Evolutionary conservation across 2,329 filamentous ascomycete genomes (phyloP), one percentile per base, ranked within the genome.

Genomic region (Colletotrichum tamarilloi): DNA sequence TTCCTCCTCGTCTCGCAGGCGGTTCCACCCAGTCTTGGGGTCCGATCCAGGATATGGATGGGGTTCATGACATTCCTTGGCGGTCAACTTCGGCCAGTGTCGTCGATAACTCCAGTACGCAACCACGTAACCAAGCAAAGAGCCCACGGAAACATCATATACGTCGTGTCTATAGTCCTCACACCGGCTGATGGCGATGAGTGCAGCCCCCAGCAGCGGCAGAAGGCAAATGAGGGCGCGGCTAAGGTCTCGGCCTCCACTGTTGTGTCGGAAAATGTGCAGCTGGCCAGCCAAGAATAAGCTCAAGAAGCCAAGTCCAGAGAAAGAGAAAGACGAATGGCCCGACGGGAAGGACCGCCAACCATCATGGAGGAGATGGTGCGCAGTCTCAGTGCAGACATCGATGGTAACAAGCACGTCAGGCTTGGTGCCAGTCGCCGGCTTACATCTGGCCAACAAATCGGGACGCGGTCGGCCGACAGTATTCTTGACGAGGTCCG

Each of bases 401-500:
- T 90, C 87, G 62, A 92, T 89, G 19, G 88, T 90, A 49, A 93
- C 91, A 2, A 93, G 86, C 4, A 82, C 81, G 76, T 88, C 79
- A 6, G 79, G 80, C 53, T 87, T 84, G 2, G 89, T 89, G 42
- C 82, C 85, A 0, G 79, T 38, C 0, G 78, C 84, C 1, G 97
- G 95, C 76, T 93, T 92, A 84, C 97, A 99, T 49, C 97, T 92
- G n/a, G 93, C 91, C 30, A 91, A 80, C 4, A 91, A 80, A 76
- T 91, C 89, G 0, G 89, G 89, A 6, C 89, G 84, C 19, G 95
- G 94, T 12, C 94, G 86, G 9, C 94, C 94, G 30, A 96, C 93
- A 11, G 93, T 89, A 80, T 97, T 98, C 84, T 99, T 99, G 80
- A 98, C 88, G 32, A 96, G 85, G 80, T 98, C 95, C 57, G 97